Evolutionary conservation across 1,284 basidiomycete genomes (phyloP), one percentile per base, ranked within the genome.

Genomic region (Anthracocystis panici-leucophaei): DNA sequence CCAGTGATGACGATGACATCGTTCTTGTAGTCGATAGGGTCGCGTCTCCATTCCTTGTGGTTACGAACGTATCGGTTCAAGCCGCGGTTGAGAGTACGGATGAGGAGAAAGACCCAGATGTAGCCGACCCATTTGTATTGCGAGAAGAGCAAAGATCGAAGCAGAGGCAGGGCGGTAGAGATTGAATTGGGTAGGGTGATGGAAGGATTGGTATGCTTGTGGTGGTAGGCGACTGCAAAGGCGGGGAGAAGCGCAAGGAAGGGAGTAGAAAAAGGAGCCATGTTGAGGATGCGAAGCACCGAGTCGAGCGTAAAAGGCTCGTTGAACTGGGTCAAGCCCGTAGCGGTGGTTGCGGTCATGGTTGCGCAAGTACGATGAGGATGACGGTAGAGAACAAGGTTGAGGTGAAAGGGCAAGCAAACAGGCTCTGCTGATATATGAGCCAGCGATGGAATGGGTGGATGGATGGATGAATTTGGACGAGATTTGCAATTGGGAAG

Each of bases 1-100:
- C 83, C 83, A 16, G 83, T 84, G 61, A 85, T 77, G 45, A 83
- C 82, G 45, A 85, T 44, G 6, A 85, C 75, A 46, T 85, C 83
- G 46, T 79, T 69, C 8, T 48, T 56, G 71, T 81, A 85, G 57
- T 81, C 50, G 33, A 79, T 76, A 23, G 67, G 73, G 52, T 84
- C 82, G 11, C 69, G 64, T 27, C 44, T 44, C 56, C 67, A 79
- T 41, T 70, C 62, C 20, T 69, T 74, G 60, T 81, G 76, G 74
- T 85, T 85, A 33, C 71, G 65, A 14, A 62, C 58, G 52, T 75
- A 76, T 8, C 80, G 77, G 57, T 78, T 80, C n/a, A 81, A 51
- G 42, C 27, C 44, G 35, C 77, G 65, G 60, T 81, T 82, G 53
- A 79, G 14, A 18, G 69, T 75, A 23, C 75, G 72, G 38, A 80